Evolutionary conservation across 768 basidiomycete genomes (phyloP).

Genomic region (Suillus americanus): DNA sequence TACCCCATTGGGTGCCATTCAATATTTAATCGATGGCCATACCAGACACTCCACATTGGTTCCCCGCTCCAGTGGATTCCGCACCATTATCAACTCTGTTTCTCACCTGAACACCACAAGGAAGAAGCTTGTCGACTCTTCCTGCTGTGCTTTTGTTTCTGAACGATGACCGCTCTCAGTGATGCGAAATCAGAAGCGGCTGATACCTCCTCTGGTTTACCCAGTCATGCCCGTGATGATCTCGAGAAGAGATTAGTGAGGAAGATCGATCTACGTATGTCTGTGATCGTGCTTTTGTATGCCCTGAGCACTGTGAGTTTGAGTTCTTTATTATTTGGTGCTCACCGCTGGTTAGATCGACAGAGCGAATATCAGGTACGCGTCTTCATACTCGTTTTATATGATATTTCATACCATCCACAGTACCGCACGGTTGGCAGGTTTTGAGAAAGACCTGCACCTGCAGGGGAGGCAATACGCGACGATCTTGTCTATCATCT

Average conservation of each 20-base stretch:
- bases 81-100: background rate
- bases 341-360: conserved; percentile 43
- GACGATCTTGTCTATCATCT: conserved; percentile 61
- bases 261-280: conserved; percentile 16
- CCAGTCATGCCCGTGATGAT: background rate
- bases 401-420: background rate
- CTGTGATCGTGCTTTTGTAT: conserved; percentile 21
- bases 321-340: background rate
- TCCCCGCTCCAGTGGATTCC: background rate
- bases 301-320: conserved; percentile 21
- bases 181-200: background rate
- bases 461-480: conserved; percentile 59
- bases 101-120: background rate
- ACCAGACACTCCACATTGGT: background rate
- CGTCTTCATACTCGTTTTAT: background rate
- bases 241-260: background rate
- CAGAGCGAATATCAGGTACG: conserved; percentile 58
- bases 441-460: conserved; percentile 62
- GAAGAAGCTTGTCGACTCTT: background rate
- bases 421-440: conserved; percentile 66
- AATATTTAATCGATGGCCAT: background rate
- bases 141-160: background rate
- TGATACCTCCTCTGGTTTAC: background rate
- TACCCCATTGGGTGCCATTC: background rate
- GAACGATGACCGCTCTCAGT: background rate